Conservation (phyloP, 768 basidiomycete genomes). For the Asterophora parasitica region DNA sequence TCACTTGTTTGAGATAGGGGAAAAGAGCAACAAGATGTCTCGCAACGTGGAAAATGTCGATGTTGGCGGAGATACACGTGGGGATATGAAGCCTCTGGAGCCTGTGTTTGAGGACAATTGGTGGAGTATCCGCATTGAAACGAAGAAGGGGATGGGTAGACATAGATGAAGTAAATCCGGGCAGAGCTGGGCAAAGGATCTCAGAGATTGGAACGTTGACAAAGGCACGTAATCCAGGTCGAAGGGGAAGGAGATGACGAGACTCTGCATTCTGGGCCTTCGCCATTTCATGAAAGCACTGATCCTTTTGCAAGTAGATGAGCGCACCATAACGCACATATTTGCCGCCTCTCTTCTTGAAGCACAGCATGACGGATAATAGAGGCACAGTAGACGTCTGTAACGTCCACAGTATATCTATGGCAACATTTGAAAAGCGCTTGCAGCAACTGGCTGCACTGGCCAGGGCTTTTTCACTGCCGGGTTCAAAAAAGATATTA, state of each 20-base stretch:
- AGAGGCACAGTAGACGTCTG: neutral
- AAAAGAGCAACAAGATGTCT: conserved; percentile 2
- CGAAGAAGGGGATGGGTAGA: neutral
- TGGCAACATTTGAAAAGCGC: neutral
- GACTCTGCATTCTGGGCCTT: neutral
- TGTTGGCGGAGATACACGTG: neutral
- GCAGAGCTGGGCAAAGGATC: conserved; percentile 1
- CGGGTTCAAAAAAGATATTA: too few relatives aligned
- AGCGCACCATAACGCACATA: neutral
- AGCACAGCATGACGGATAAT: neutral
- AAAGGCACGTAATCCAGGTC: neutral
- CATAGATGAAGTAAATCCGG: neutral
- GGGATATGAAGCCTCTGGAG: neutral
- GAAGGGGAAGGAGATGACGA: neutral
- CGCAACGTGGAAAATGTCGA: neutral
- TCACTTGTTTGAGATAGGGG: neutral
- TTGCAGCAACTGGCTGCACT: conserved; percentile 2
- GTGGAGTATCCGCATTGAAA: too few relatives aligned
- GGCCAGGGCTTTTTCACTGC: neutral
- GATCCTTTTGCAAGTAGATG: neutral
- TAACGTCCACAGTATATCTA: neutral
- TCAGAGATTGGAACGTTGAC: neutral
- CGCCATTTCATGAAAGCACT: neutral
- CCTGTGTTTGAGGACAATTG: too few relatives aligned
- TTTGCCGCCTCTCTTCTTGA: neutral